Evolutionary conservation across 306 rosid genomes (phyloP).

Genomic region (Pyrus bretschneideri): DNA sequence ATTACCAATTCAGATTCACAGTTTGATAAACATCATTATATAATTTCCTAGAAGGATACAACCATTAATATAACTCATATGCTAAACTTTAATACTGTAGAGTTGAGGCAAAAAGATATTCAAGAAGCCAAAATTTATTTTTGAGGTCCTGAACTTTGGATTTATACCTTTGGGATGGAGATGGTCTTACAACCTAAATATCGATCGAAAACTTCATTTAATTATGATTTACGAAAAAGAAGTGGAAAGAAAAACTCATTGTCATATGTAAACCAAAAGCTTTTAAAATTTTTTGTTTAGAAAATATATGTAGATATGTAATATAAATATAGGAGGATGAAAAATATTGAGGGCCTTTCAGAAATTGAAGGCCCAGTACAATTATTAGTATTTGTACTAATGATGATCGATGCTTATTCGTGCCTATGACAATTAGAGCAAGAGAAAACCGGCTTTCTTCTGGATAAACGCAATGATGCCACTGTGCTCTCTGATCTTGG

Average conservation of each 20-base stretch:
- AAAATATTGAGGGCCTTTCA: neutral
- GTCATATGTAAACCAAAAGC: too few relatives aligned
- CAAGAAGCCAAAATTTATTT: too few relatives aligned
- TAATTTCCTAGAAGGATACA: neutral
- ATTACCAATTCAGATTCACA: neutral
- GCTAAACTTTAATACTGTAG: neutral
- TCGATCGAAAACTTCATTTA: too few relatives aligned
- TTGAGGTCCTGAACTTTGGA: neutral
- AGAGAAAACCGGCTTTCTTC: slow-evolving; percentile 31
- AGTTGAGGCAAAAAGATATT: too few relatives aligned
- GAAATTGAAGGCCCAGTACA: too few relatives aligned
- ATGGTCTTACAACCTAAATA: neutral
- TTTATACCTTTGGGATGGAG: neutral
- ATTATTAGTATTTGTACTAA: neutral
- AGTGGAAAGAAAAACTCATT: too few relatives aligned
- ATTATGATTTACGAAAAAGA: too few relatives aligned
- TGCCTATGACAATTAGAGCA: slow-evolving; percentile 26
- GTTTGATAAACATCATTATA: neutral
- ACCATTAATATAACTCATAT: too few relatives aligned
- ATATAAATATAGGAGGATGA: too few relatives aligned
- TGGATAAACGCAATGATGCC: slow-evolving; percentile 49
- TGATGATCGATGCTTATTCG: neutral
- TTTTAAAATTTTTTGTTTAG: too few relatives aligned
- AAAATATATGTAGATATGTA: too few relatives aligned
- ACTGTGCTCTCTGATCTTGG: slow-evolving; percentile 30